Conservation (phyloP, 371 early-diverging fungal species). For the Sporodiniella umbellata region DNA sequence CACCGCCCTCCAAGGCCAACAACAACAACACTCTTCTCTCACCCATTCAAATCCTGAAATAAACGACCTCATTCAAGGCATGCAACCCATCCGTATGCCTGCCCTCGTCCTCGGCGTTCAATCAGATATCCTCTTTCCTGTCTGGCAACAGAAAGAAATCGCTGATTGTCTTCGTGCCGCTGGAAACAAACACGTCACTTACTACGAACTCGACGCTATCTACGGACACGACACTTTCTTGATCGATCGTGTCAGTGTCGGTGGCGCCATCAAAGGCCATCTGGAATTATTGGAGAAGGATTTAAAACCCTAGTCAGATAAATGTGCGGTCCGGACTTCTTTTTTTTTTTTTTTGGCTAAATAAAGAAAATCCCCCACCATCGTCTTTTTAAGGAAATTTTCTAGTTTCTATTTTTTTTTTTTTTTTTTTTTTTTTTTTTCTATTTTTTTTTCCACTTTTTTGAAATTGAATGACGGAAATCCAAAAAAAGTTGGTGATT, state of each 20-base stretch:
- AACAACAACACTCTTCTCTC: constrained; percentile 18
- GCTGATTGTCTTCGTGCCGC: constrained; percentile 76
- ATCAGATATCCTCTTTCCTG: constrained; percentile 92
- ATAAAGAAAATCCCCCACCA: too few relatives aligned
- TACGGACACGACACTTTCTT: constrained; percentile 97
- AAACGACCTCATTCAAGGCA: constrained; percentile 56
- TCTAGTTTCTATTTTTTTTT: background rate
- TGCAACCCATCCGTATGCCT: constrained; percentile 65
- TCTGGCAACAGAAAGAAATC: constrained; percentile 94
- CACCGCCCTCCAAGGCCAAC: constrained; percentile 39
- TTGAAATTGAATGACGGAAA: constrained; percentile 50
- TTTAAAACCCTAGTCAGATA: too few relatives aligned
- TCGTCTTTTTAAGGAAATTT: too few relatives aligned
- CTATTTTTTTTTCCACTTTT: constrained; percentile 1
- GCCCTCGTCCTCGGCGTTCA: constrained; percentile 91
- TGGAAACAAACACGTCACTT: constrained; percentile 88
- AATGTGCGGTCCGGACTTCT: background rate
- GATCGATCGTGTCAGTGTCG: constrained; percentile 86
- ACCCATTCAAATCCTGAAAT: constrained; percentile 41
- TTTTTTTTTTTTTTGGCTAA: constrained; percentile 1
- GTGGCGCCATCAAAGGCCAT: constrained; percentile 93
- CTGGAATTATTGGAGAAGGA: constrained; percentile 58
- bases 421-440: constrained; percentile 1
- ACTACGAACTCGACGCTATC: constrained; percentile 94
- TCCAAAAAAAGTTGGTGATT: constrained; percentile 92